Evolutionary conservation across 2,329 filamentous ascomycete species (phyloP).

Genomic region (Botrytis deweyae): DNA sequence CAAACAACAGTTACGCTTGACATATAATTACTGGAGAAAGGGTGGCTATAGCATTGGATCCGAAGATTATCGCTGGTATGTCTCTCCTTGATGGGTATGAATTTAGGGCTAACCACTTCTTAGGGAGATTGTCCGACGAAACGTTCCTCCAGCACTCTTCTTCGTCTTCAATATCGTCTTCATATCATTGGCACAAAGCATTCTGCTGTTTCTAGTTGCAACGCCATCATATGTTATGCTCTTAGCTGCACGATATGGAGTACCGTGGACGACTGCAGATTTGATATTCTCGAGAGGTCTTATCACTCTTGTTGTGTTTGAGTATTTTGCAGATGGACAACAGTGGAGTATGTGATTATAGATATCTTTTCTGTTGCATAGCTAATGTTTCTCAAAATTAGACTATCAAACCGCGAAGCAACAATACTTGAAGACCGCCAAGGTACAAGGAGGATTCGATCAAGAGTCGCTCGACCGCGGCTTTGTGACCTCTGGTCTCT

Average conservation of each 20-base stretch:
- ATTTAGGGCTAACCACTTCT: conserved; percentile 16
- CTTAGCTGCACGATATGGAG: conserved; percentile 65
- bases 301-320: conserved; percentile 58
- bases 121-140: conserved; percentile 68
- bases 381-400: conserved; percentile 37
- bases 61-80: conserved; percentile 88
- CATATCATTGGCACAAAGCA: conserved; percentile 79
- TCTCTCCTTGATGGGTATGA: background rate
- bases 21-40: conserved; percentile 95
- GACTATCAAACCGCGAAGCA: conserved; percentile 81
- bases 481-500: conserved; percentile 81
- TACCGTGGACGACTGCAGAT: conserved; percentile 53
- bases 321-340: conserved; percentile 85
- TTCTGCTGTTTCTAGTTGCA: conserved; percentile 77
- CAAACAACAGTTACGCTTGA: conserved; percentile 65
- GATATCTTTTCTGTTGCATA: background rate
- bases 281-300: conserved; percentile 54
- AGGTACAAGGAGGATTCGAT: conserved; percentile 63
- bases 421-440: conserved; percentile 69
- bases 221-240: conserved; percentile 83
- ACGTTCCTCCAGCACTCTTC: conserved; percentile 63
- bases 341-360: conserved; percentile 68
- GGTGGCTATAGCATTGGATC: conserved; percentile 86
- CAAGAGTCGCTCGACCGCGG: conserved; percentile 83
- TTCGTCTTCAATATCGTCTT: conserved; percentile 87